Evolutionary conservation across 345 rosid species (phyloP).

Genomic region (Eucalyptus shirleyi): DNA sequence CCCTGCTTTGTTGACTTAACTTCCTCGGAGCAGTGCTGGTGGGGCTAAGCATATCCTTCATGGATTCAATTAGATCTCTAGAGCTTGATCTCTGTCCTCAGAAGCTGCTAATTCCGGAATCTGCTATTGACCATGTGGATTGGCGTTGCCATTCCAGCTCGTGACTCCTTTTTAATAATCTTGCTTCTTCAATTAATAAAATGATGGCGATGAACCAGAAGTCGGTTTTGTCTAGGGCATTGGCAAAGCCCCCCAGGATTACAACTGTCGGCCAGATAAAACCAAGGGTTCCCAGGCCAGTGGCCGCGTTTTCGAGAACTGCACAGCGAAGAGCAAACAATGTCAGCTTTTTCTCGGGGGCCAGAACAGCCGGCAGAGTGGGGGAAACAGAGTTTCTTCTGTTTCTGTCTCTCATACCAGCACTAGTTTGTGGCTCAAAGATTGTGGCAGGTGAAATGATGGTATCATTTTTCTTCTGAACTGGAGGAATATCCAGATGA

Average conservation of each 20-base stretch:
- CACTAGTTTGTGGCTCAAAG: not conserved
- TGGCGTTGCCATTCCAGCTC: slow-evolving; percentile 88
- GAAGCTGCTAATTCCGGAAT: slow-evolving; percentile 53
- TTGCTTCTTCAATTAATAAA: slow-evolving; percentile 55
- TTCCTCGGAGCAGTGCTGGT: not conserved
- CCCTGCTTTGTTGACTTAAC: not conserved
- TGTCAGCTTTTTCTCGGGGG: slow-evolving; percentile 65
- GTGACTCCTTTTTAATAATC: slow-evolving; percentile 66
- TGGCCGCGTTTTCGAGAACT: slow-evolving; percentile 57
- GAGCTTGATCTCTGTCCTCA: slow-evolving; percentile 35
- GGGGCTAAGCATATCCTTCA: slow-evolving; percentile 5
- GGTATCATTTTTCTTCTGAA: not conserved
- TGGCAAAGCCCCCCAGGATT: slow-evolving; percentile 74
- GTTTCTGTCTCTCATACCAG: not conserved
- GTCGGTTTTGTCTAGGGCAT: slow-evolving; percentile 50
- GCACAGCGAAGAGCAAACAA: slow-evolving; percentile 69
- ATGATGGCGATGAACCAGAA: slow-evolving; percentile 71
- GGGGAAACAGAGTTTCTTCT: not conserved
- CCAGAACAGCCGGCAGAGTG: not conserved
- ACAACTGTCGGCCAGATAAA: slow-evolving; percentile 91
- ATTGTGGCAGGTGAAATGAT: not conserved
- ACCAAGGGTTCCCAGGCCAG: slow-evolving; percentile 64
- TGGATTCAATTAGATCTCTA: slow-evolving; percentile 1
- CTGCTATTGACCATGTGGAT: slow-evolving; percentile 62
- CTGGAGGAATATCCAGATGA: not conserved